Percentiles rank a stretch among this genome's conserved stretches.
These are phyloP conservation scores for Phalaenopsis equestris DNA, from an alignment of 106 monocot genomes.

Conservation along the genomic window DNA sequence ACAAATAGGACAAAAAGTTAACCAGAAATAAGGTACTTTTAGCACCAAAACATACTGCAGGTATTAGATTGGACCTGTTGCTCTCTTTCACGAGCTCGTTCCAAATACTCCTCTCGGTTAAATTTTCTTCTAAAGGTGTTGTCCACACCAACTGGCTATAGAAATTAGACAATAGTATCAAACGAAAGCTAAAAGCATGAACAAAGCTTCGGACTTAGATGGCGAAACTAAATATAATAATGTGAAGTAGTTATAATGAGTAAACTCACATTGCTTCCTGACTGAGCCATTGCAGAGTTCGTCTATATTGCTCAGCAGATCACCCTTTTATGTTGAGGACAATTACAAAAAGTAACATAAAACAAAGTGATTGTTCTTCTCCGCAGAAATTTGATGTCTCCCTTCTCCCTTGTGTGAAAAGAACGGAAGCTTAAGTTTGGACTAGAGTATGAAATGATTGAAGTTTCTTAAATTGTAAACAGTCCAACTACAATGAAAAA, in stretches of 20 bases:
- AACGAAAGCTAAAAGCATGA: background rate
- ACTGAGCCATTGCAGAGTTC: slow-evolving; percentile 25
- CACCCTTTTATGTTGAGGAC: background rate
- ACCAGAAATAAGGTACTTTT: background rate
- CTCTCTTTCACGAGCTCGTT: slow-evolving; percentile 70
- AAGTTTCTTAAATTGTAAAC: background rate
- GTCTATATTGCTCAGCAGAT: background rate
- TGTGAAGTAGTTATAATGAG: background rate
- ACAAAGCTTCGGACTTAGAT: background rate
- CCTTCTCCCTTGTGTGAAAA: background rate
- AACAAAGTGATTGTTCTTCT: background rate
- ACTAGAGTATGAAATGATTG: background rate
- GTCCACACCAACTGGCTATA: slow-evolving; percentile 77
- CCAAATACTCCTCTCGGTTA: slow-evolving; percentile 67
- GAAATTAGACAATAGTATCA: background rate
- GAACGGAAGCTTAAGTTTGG: background rate
- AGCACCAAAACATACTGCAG: background rate
- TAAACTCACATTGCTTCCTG: slow-evolving; percentile 31
- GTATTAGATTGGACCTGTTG: slow-evolving; percentile 24
- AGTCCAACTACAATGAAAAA: background rate
- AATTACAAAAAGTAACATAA: background rate
- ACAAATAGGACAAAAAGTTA: slow-evolving; percentile 4
- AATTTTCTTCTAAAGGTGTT: slow-evolving; percentile 88
- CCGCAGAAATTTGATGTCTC: background rate
- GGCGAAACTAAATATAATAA: background rate